phyloP scores from a whole-genome alignment of 1,284 basidiomycete species.

The Porogramme epimiltina region DNA sequence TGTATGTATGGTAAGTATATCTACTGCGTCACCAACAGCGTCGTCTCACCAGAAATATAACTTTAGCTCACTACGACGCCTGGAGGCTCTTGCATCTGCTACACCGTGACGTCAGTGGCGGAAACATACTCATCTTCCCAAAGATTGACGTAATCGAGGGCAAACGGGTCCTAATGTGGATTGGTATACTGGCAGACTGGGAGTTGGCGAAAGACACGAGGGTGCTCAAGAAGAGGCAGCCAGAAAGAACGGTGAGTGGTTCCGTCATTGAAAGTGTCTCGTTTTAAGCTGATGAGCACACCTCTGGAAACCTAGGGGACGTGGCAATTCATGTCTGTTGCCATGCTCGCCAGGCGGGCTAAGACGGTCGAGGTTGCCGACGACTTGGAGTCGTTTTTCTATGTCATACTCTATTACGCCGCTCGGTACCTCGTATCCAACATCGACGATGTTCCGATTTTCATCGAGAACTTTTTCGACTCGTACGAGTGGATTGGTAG shows the following conservation, averaged over 20 bases:
- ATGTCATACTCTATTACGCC: not conserved
- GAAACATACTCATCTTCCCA: conserved; percentile 5
- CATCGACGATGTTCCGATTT: not conserved
- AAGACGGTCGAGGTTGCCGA: not conserved
- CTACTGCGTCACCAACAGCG: not conserved
- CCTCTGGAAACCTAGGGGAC: not conserved
- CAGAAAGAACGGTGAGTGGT: not conserved
- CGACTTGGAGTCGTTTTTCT: not conserved
- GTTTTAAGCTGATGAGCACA: not conserved
- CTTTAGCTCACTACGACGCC: not conserved
- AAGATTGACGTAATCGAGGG: not conserved
- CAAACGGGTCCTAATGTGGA: not conserved
- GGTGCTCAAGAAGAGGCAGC: not conserved
- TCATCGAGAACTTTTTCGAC: not conserved
- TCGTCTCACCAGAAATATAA: not conserved
- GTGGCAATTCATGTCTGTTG: not conserved
- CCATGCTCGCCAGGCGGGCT: not conserved
- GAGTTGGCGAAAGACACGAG: not conserved
- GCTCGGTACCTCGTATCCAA: not conserved
- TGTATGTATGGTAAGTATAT: not conserved
- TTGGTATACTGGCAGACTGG: not conserved
- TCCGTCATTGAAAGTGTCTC: not conserved
- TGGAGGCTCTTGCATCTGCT: not conserved
- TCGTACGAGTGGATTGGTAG: too few species aligned
- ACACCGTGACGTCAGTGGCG: conserved; percentile 3